Conservation (phyloP, 1,139 yeast species). For the Zygosaccharomyces pseudobailii region DNA sequence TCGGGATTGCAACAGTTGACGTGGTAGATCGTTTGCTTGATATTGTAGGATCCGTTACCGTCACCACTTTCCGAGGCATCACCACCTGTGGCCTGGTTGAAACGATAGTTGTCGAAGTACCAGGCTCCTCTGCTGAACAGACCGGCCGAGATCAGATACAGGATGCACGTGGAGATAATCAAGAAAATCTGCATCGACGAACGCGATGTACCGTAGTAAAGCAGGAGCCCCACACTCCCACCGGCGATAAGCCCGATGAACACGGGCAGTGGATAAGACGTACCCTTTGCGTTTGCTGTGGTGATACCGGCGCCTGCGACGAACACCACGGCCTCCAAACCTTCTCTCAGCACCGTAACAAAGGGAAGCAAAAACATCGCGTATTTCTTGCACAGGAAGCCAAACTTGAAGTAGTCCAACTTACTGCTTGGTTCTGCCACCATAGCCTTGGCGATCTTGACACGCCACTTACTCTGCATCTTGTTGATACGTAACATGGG, state of each 20-base stretch:
- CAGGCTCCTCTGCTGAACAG: slow-evolving; percentile 86
- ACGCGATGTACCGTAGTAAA: slow-evolving; percentile 72
- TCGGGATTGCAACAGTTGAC: slow-evolving; percentile 93
- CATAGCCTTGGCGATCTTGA: slow-evolving; percentile 54
- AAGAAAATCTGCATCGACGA: slow-evolving; percentile 75
- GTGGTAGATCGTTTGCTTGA: slow-evolving; percentile 77
- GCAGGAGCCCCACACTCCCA: slow-evolving; percentile 52
- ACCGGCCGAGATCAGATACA: slow-evolving; percentile 84
- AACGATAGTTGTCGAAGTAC: slow-evolving; percentile 68
- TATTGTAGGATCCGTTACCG: slow-evolving; percentile 89
- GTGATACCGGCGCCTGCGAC: slow-evolving; percentile 82
- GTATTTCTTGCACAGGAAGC: slow-evolving; percentile 50
- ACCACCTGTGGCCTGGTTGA: slow-evolving; percentile 66
- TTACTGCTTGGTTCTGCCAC: slow-evolving; percentile 39
- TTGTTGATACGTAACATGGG: slow-evolving; percentile 80
- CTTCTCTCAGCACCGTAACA: slow-evolving; percentile 82
- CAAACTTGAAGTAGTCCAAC: slow-evolving; percentile 35
- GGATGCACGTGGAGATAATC: slow-evolving; percentile 71
- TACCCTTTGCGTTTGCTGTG: slow-evolving; percentile 47
- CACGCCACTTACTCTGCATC: slow-evolving; percentile 84
- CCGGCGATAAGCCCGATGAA: slow-evolving; percentile 76
- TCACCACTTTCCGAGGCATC: slow-evolving; percentile 86
- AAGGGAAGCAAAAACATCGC: slow-evolving; percentile 77
- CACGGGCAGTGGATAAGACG: slow-evolving; percentile 80
- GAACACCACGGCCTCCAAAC: slow-evolving; percentile 86